These are phyloP conservation scores for Yarrowia keelungensis DNA, from an alignment of 805 yeast genomes.

Conservation along the genomic window DNA sequence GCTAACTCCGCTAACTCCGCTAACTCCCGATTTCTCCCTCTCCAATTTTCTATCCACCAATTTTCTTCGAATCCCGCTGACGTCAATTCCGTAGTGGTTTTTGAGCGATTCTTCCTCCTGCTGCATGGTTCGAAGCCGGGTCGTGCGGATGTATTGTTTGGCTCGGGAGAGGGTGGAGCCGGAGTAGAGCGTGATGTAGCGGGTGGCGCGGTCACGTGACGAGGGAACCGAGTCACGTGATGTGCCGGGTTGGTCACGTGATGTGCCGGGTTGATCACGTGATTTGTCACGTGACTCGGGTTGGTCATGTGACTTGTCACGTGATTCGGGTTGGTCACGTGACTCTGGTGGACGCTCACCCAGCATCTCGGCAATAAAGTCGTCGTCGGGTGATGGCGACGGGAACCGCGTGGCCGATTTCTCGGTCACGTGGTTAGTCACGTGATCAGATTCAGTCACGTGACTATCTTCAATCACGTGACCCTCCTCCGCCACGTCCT, in stretches of 20 bases:
- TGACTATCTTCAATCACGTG: neutral
- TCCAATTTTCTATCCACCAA: neutral
- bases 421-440: neutral
- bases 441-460: neutral
- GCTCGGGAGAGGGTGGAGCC: constrained; percentile 1
- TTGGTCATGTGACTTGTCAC: neutral
- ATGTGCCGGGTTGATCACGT: neutral
- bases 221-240: neutral
- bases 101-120: constrained; percentile 21
- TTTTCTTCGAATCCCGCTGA: neutral
- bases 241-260: neutral
- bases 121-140: constrained; percentile 9
- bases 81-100: constrained; percentile 26
- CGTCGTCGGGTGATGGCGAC: neutral
- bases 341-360: neutral
- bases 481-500: neutral
- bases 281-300: no score
- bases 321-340: neutral
- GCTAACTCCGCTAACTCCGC: neutral
- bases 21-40: no score
- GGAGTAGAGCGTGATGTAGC: constrained; percentile 5
- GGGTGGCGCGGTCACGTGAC: neutral
- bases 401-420: neutral
- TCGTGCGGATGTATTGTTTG: constrained; percentile 1
- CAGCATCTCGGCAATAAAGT: constrained; percentile 2